These are phyloP conservation scores for Ganoderma boninense DNA, from an alignment of 1,284 basidiomycete genomes.

Conservation along the genomic window DNA sequence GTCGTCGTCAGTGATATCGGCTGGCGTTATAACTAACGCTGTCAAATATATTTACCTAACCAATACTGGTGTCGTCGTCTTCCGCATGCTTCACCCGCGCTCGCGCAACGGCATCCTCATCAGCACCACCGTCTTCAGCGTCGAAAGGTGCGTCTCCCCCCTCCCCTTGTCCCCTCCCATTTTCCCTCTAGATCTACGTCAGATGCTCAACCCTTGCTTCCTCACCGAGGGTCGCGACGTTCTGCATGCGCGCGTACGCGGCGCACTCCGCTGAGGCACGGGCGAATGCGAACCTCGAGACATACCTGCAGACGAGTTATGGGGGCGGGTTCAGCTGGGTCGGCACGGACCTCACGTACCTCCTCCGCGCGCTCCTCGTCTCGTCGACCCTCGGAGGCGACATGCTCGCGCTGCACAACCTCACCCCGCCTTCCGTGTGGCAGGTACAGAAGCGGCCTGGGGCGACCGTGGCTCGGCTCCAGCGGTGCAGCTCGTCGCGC, in stretches of 20 bases:
- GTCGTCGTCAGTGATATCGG: no score
- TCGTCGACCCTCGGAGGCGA: constrained; percentile 34
- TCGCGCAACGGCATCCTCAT: constrained; percentile 29
- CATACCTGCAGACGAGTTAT: constrained; percentile 44
- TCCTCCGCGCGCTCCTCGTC: constrained; percentile 43
- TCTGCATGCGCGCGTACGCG: constrained; percentile 42
- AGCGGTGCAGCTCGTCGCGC: no score
- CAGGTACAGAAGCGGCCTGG: neutral
- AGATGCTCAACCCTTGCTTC: no score
- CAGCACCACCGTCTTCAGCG: constrained; percentile 24
- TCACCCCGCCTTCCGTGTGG: neutral
- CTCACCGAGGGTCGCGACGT: constrained; percentile 30
- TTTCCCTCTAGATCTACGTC: no score
- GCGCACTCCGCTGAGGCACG: constrained; percentile 33
- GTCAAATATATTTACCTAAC: no score
- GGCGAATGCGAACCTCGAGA: constrained; percentile 35
- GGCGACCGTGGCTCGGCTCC: no score
- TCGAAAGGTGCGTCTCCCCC: constrained; percentile 31
- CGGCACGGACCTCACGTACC: constrained; percentile 36
- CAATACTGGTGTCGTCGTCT: no score
- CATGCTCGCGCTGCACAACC: constrained; percentile 7
- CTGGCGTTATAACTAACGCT: no score
- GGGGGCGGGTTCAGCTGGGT: constrained; percentile 42
- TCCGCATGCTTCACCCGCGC: constrained; percentile 18
- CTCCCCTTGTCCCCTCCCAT: no score